A percentile compares a stretch with the other conserved stretches of the same genome.
phyloP scores from a whole-genome alignment of 2,329 filamentous ascomycete genomes.

The Pseudopithomyces chartarum region DNA sequence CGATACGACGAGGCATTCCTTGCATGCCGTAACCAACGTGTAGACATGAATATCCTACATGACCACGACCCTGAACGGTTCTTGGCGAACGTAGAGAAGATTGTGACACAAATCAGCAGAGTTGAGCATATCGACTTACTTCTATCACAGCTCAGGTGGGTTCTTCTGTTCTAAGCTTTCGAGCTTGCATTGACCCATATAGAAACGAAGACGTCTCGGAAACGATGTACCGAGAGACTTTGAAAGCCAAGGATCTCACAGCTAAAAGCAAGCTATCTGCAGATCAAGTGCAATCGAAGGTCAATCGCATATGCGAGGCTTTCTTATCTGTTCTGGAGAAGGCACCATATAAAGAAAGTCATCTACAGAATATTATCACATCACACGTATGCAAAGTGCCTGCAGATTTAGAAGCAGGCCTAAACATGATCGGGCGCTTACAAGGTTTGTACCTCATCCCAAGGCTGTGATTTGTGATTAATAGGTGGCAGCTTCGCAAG shows the following conservation, averaged over 20 bases:
- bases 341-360: conserved; percentile 57
- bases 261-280: conserved; percentile 25
- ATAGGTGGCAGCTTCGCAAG: conserved; percentile 43
- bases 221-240: conserved; percentile 91
- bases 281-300: conserved; percentile 59
- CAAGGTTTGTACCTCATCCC: conserved; percentile 46
- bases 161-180: neutral
- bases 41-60: conserved; percentile 97
- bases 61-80: conserved; percentile 92
- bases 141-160: conserved; percentile 79
- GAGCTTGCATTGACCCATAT: conserved; percentile 10
- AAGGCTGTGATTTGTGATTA: neutral
- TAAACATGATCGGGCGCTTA: conserved; percentile 77
- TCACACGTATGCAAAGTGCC: conserved; percentile 93
- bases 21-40: conserved; percentile 87
- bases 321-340: conserved; percentile 72
- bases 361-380: conserved; percentile 89
- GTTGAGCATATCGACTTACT: conserved; percentile 87
- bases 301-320: conserved; percentile 87
- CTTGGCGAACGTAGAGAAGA: conserved; percentile 72
- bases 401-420: conserved; percentile 84
- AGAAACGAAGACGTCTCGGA: conserved; percentile 89
- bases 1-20: conserved; percentile 85
- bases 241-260: conserved; percentile 49
- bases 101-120: conserved; percentile 83